Percentiles rank a stretch among this genome's conserved stretches.
These are phyloP conservation scores for Haplosporangium sp. DNA, from an alignment of 371 early-diverging fungal species.

Conservation along the genomic window DNA sequence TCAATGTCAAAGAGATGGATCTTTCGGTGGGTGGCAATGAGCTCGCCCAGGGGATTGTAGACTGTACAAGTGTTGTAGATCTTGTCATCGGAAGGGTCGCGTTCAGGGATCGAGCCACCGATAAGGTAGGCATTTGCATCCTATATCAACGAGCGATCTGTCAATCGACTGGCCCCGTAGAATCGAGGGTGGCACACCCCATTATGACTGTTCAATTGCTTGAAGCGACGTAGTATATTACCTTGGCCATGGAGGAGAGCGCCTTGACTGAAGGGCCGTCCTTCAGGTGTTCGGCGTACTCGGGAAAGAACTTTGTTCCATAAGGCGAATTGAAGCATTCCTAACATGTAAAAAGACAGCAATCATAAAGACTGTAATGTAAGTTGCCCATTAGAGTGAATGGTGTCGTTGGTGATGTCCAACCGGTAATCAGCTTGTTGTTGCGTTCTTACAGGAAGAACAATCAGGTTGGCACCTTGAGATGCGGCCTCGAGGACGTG, in stretches of 20 bases:
- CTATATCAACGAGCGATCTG: slow-evolving; percentile 46
- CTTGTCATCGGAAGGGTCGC: slow-evolving; percentile 62
- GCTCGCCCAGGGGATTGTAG: slow-evolving; percentile 80
- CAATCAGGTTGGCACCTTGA: slow-evolving; percentile 85
- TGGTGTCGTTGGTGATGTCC: too few species aligned
- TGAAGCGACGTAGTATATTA: slow-evolving; percentile 17
- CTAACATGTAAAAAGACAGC: slow-evolving; percentile 42
- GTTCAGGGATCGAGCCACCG: slow-evolving; percentile 94
- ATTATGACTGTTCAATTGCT: too few species aligned
- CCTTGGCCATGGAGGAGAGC: slow-evolving; percentile 85
- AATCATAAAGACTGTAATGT: neutral
- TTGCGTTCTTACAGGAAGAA: slow-evolving; percentile 81
- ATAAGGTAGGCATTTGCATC: slow-evolving; percentile 83
- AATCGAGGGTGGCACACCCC: neutral
- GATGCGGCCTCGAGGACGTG: slow-evolving; percentile 86
- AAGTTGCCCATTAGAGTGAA: too few species aligned
- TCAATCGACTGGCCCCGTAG: neutral
- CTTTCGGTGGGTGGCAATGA: slow-evolving; percentile 78
- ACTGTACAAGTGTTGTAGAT: slow-evolving; percentile 94
- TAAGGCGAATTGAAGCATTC: slow-evolving; percentile 98
- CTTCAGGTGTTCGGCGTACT: slow-evolving; percentile 77
- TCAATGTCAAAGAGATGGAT: slow-evolving; percentile 98
- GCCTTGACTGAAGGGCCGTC: slow-evolving; percentile 69
- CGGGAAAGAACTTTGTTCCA: slow-evolving; percentile 87
- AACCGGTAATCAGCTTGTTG: neutral